Percentiles rank a stretch among this genome's conserved stretches.
These are phyloP conservation scores for Zasmidium cellare DNA, from an alignment of 2,329 filamentous ascomycete species.

Conservation along the genomic window DNA sequence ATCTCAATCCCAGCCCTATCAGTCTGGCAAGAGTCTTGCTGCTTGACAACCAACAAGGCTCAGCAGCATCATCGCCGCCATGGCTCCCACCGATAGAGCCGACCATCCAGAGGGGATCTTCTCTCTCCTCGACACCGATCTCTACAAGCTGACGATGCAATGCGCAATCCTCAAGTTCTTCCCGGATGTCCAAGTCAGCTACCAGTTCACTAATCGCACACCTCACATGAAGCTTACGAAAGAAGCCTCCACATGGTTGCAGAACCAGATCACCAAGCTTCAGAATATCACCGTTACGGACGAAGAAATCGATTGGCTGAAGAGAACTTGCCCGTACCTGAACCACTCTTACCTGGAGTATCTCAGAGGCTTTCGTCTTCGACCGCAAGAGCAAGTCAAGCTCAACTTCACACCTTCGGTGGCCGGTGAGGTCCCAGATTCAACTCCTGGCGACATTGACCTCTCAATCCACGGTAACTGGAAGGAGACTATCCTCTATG, in stretches of 20 bases:
- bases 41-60: neutral
- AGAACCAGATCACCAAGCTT: slow-evolving; percentile 80
- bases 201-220: slow-evolving; percentile 93
- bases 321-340: slow-evolving; percentile 78
- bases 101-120: slow-evolving; percentile 37
- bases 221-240: slow-evolving; percentile 88
- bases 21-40: too few species aligned
- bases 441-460: slow-evolving; percentile 66
- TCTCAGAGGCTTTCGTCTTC: slow-evolving; percentile 77
- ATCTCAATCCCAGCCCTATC: neutral
- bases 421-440: slow-evolving; percentile 64
- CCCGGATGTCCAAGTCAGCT: slow-evolving; percentile 76
- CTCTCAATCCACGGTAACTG: slow-evolving; percentile 79
- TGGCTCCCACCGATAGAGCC: slow-evolving; percentile 17
- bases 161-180: slow-evolving; percentile 93
- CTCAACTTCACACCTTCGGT: slow-evolving; percentile 61
- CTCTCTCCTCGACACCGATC: slow-evolving; percentile 57
- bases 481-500: slow-evolving; percentile 95
- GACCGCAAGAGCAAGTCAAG: slow-evolving; percentile 76
- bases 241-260: slow-evolving; percentile 80
- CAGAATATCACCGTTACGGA: slow-evolving; percentile 75
- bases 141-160: slow-evolving; percentile 99
- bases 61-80: slow-evolving; percentile 4
- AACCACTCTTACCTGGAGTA: slow-evolving; percentile 75
- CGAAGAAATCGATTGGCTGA: slow-evolving; percentile 79